Percentiles rank a stretch among this genome's conserved stretches.
Evolutionary conservation across 768 basidiomycete species (phyloP).

Genomic region (Lactifluus hygrophoroides): DNA sequence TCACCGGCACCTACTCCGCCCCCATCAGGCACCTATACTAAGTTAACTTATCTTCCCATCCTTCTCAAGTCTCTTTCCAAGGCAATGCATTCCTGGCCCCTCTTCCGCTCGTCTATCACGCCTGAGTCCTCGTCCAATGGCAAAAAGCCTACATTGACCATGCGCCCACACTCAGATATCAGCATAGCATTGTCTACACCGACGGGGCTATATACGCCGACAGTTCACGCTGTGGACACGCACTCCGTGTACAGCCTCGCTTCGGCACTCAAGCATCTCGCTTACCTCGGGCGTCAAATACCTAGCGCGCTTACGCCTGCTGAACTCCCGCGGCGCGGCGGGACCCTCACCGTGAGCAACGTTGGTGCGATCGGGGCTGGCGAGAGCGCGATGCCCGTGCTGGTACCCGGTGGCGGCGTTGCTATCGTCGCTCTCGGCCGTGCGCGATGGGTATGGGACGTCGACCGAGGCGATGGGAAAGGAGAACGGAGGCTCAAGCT

Average conservation of each 20-base stretch:
- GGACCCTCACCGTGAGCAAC: slow-evolving; percentile 75
- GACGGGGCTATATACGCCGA: slow-evolving; percentile 78
- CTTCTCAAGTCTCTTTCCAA: slow-evolving; percentile 74
- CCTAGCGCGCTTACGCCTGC: slow-evolving; percentile 54
- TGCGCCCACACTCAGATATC: slow-evolving; percentile 72
- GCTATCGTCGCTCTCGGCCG: slow-evolving; percentile 78
- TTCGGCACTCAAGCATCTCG: slow-evolving; percentile 50
- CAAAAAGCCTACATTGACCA: slow-evolving; percentile 56
- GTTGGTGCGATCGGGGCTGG: slow-evolving; percentile 74
- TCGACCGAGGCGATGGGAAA: slow-evolving; percentile 38
- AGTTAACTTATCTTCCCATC: slow-evolving; percentile 74
- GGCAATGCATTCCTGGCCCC: slow-evolving; percentile 78
- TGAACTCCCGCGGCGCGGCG: slow-evolving; percentile 70
- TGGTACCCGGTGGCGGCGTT: slow-evolving; percentile 76
- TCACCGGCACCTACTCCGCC: slow-evolving; percentile 39
- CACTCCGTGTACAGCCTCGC: slow-evolving; percentile 54
- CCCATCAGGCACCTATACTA: slow-evolving; percentile 46
- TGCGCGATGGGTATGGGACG: slow-evolving; percentile 72
- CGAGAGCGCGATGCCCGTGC: slow-evolving; percentile 60
- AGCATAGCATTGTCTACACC: slow-evolving; percentile 70
- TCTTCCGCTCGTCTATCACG: slow-evolving; percentile 71
- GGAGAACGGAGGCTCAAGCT: slow-evolving; percentile 51
- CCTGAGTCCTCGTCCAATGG: slow-evolving; percentile 22
- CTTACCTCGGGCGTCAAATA: slow-evolving; percentile 55
- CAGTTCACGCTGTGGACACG: slow-evolving; percentile 46